Conservation (phyloP, 176 grass and related monocot species). For the Aegilops speltoides region DNA sequence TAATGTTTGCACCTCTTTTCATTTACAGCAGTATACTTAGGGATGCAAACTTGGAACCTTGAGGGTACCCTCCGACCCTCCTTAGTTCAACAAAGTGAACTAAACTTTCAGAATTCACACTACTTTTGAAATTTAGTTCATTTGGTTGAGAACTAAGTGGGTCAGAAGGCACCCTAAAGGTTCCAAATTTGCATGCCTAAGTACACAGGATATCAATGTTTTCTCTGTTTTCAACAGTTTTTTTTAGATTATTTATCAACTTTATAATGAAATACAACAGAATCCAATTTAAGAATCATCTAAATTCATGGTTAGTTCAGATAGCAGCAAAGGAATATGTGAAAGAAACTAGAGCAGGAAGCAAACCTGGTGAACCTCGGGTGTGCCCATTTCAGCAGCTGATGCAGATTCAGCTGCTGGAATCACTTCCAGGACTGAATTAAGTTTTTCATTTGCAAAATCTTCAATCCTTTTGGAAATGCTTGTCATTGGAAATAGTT, state of each 20-base stretch:
- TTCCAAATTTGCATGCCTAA: too few species aligned
- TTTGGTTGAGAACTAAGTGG: too few species aligned
- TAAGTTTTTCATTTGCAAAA: slow-evolving; percentile 84
- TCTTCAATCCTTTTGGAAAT: slow-evolving; percentile 92
- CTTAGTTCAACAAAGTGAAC: too few species aligned
- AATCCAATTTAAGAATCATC: slow-evolving; percentile 1
- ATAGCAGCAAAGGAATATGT: neutral
- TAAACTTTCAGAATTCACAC: too few species aligned
- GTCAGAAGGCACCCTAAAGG: too few species aligned
- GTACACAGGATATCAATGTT: neutral
- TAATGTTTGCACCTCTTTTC: slow-evolving; percentile 1
- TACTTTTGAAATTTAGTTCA: too few species aligned
- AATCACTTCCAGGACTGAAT: slow-evolving; percentile 56
- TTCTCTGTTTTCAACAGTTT: neutral
- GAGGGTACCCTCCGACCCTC: too few species aligned
- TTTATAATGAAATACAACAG: neutral
- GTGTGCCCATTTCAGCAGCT: slow-evolving; percentile 36
- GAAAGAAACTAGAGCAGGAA: slow-evolving; percentile 33
- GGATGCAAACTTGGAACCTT: too few species aligned
- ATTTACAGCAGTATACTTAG: neutral
- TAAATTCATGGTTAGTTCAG: slow-evolving; percentile 12
- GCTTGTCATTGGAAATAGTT: slow-evolving; percentile 80
- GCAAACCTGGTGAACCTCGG: slow-evolving; percentile 50
- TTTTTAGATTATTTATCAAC: neutral
- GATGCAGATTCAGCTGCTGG: slow-evolving; percentile 35